Base-by-base conservation (phyloP, 2,329 filamentous ascomycete genomes). In the Alternaria viburni region DNA sequence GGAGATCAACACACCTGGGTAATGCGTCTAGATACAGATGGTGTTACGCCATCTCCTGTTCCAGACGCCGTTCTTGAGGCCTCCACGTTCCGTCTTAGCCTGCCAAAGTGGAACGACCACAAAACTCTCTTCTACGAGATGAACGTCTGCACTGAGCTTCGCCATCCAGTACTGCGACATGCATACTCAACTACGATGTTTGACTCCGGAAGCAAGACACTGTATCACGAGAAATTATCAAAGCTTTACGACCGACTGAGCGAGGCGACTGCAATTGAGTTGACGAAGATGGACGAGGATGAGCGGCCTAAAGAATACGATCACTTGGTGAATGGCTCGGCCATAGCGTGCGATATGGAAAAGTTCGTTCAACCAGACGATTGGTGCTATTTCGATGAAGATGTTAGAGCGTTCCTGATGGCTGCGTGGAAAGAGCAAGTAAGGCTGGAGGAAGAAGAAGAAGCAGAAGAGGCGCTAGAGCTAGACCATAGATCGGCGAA, bases 1-100 rank as follows among this genome's bases (percentile, higher is more conserved):
- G 55, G 51, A 9, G 64, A 66, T 43, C 45, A 44, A 7, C 30
- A 59, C 23, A 64, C 61, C 3, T 66, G 57, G 64, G 13, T 21
- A 12, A 28, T 64, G 17, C 45, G 2, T 25, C 15, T 25, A 5
- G 0, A 26, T 3, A 47, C 21, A 15, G 45, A 10, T 3, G 21
- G 45, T n/a, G 15, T 25, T 10, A 47, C 21, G 8, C 13, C 21
- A 25, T 47, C 45, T 6, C 6, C 45, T n/a, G 9, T 15, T 25
- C 45, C 21, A 25, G 45, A 26, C 13, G 8, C 21, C 23, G 45
- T 47, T 15, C 45, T 47, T 26, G 15, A 47, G 13, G 45, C 15
- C 8, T n/a, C 21, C 23, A 26, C 12, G 21, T 47, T 47, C 3
- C 13, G 45, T 25, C 21, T 47, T 15, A 2, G 1, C 9, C 45